Percentiles rank a stretch among this genome's conserved stretches.
Evolutionary conservation across 75 land plant species (phyloP).

Genomic region (Pseudotsuga menziesii): DNA sequence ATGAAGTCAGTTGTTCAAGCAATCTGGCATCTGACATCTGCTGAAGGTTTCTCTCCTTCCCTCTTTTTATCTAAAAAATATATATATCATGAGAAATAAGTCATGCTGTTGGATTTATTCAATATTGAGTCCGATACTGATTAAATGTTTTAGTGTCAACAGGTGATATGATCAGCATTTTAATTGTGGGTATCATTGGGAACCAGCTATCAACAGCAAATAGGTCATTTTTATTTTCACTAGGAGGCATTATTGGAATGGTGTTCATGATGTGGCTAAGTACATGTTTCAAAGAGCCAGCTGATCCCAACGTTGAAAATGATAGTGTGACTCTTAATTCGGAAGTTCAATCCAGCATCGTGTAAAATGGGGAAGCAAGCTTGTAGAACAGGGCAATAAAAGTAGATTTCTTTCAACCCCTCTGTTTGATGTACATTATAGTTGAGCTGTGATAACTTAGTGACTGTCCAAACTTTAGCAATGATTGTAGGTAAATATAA

Average conservation of each 20-base stretch:
- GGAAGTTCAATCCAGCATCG: neutral
- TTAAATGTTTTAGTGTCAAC: neutral
- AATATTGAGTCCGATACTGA: neutral
- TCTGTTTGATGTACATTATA: no score
- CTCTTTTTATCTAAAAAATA: neutral
- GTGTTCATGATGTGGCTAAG: constrained; percentile 23
- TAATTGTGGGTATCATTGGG: constrained; percentile 29
- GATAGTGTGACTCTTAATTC: neutral
- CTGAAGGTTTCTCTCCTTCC: constrained; percentile 21
- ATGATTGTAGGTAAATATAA: no score
- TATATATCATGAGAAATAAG: neutral
- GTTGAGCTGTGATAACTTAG: no score
- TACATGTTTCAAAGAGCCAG: neutral
- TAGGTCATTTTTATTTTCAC: constrained; percentile 24
- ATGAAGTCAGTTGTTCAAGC: constrained; percentile 43
- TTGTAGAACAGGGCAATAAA: no score
- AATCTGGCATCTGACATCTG: constrained; percentile 32
- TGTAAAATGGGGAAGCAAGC: neutral
- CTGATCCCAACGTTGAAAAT: neutral
- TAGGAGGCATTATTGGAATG: constrained; percentile 22
- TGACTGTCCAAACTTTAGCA: no score
- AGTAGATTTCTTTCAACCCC: no score
- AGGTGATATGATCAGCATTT: constrained; percentile 31
- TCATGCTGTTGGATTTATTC: neutral
- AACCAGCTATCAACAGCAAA: constrained; percentile 22